Evolutionary conservation across 805 yeast genomes (phyloP), one percentile per base, ranked within the genome.

Genomic region (Candida golubevii): DNA sequence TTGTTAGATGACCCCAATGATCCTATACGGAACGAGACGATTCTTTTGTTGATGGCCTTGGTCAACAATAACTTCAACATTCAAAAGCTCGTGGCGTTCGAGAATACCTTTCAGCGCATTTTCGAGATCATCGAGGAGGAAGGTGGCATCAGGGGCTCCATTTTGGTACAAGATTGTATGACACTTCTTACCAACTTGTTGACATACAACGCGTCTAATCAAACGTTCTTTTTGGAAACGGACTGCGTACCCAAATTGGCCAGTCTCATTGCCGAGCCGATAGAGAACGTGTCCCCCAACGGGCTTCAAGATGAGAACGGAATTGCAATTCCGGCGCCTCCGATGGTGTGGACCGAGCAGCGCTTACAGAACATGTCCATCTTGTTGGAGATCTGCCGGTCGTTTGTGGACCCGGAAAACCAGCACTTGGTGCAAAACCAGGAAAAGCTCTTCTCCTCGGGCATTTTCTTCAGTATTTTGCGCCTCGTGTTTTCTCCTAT

Each of bases 81-180:
- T 29, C 99, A 93, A 61, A 90, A 89, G 57, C 68, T 93, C 14
- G 95, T 95, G 8, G 99, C 96, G 0, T 93, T 93, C 59, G 97
- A 93, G 60, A 90, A 88, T 53, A 84, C 95, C 0, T 90, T 93
- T 58, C 97, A 88, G 49, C 79, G 75, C 48, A 65, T 89, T 10
- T 90, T 91, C 56, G 73, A 70, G n/a, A 84, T 93, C 11, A 81
- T 91, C 23, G 82, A 79, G 12, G 85, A 81, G 50, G 97, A 90
- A 62, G 97, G 96, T 29, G 96, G 96, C 4, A 74, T 88, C 12
- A 75, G 89, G 42, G 97, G 96, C 8, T 88, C 93, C 14, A 74
- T 88, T 30, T 80, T 88, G n/a, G 95, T 90, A 8, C 93, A 87
- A 59, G 98, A 93, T 63, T 87, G 96, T 61, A 67, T 95, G 42